Base-by-base conservation (phyloP, 495 filamentous ascomycete genomes). In the Podospora tetraspora region DNA sequence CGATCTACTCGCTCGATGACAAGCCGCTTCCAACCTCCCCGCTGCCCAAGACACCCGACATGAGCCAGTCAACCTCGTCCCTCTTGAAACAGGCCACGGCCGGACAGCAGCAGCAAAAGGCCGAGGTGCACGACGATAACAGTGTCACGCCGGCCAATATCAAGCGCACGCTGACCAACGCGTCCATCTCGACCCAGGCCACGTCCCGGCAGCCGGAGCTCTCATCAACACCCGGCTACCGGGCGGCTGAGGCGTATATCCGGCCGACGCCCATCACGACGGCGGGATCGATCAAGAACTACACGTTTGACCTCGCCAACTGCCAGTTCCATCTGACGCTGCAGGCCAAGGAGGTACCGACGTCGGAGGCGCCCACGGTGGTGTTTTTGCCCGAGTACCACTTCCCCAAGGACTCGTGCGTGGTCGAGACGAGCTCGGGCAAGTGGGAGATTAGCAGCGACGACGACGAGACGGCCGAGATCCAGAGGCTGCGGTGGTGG, bases 301-400 rank as follows among this genome's bases (percentile, higher is more conserved):
- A 90, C 72, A 87, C 86, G 1, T 98, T 99, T 75, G 92, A 97
- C 75, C 80, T 96, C 52, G 83, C 83, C 22, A 91, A 85, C 60
- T 90, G 87, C 75, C 83, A 83, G n/a, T 96, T 96, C 71, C 87
- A 84, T 19, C 80, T 96, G 70, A 83, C 84, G 12, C 72, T 95
- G 25, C 78, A 85, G 9, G 88, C 87, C 9, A 75, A 81, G 19
- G 76, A 79, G 16, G 73, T 83, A 1, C 83, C 84, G 5, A 73
- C 79, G 0, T 81, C 90, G 56, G 86, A 89, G 1, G 75, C 79
- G 11, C 92, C 94, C 2, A 98, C 94, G 0, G 88, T 92, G 66
- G 86, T 97, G 12, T 96, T 92, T 74, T 81, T 99, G 1, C 95
- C 95, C 0, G 92, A 93, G 27, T 97, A 93, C 76, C 95, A 98